A percentile compares a stretch with the other conserved stretches of the same genome.
phyloP scores from a whole-genome alignment of 2,329 filamentous ascomycete genomes.

The Penicillium crustosum region DNA sequence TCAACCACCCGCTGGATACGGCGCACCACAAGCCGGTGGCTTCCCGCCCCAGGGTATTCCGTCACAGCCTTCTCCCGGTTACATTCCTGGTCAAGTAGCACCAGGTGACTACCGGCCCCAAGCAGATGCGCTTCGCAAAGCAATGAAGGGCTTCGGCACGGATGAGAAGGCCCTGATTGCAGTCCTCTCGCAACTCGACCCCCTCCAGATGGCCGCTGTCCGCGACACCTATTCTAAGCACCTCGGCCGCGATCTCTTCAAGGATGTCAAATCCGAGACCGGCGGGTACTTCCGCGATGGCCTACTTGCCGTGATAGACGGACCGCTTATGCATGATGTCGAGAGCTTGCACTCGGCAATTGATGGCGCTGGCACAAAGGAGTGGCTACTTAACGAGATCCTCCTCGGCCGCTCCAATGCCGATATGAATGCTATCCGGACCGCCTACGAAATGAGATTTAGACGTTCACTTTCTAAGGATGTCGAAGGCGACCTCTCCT shows the following conservation, averaged over 20 bases:
- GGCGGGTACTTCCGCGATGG: conserved; percentile 71
- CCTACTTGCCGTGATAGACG: conserved; percentile 71
- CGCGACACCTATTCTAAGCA: conserved; percentile 65
- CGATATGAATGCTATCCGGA: conserved; percentile 83
- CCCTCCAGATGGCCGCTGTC: conserved; percentile 71
- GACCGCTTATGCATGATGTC: conserved; percentile 76
- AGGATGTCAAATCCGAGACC: conserved; percentile 76
- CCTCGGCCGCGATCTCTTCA: conserved; percentile 67
- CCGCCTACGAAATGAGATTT: conserved; percentile 69
- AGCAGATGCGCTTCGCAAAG: conserved; percentile 69
- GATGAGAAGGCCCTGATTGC: conserved; percentile 76
- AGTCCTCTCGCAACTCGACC: conserved; percentile 69
- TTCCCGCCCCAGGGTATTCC: conserved; percentile 46
- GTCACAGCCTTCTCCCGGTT: conserved; percentile 70
- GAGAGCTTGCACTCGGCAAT: conserved; percentile 69
- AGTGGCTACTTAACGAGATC: conserved; percentile 80
- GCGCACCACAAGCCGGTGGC: conserved; percentile 25
- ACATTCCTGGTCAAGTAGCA: conserved; percentile 68
- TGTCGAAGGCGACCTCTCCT: conserved; percentile 75
- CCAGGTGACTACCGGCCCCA: conserved; percentile 65
- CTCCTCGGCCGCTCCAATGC: conserved; percentile 81
- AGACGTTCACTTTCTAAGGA: conserved; percentile 66
- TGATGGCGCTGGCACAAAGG: conserved; percentile 80
- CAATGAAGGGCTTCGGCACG: conserved; percentile 94
- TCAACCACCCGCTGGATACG: conserved; percentile 26